Percentiles rank a stretch among this genome's conserved stretches.
Evolutionary conservation across 495 filamentous ascomycete genomes (phyloP).

Genomic region (Xylaria nigripes): DNA sequence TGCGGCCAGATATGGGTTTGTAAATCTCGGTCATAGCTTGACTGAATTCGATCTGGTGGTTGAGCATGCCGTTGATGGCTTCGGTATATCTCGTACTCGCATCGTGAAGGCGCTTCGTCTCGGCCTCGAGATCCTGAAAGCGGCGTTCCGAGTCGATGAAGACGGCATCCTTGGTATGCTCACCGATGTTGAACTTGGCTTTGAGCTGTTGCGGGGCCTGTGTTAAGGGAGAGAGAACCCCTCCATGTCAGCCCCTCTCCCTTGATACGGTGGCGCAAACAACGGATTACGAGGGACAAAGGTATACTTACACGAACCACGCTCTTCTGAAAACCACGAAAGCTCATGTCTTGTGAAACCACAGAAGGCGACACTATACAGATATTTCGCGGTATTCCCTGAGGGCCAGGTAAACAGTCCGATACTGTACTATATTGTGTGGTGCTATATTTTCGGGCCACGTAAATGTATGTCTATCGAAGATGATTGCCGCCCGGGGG

Average conservation of each 20-base stretch:
- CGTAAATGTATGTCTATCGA: not conserved
- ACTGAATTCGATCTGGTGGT: conserved; percentile 97
- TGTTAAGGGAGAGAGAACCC: not conserved
- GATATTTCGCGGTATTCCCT: not conserved
- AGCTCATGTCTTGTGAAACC: conserved; percentile 61
- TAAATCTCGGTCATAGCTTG: conserved; percentile 93
- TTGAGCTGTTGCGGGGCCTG: conserved; percentile 89
- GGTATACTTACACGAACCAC: conserved; percentile 58
- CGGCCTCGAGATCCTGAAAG: conserved; percentile 87
- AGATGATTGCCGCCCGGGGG: not conserved
- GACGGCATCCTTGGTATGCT: conserved; percentile 86
- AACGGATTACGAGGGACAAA: not conserved
- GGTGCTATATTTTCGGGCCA: not conserved
- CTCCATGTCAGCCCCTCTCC: not conserved
- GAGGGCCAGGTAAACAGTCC: not conserved
- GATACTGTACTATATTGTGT: not conserved
- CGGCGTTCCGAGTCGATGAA: conserved; percentile 91
- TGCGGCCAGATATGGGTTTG: conserved; percentile 91
- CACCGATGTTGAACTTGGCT: conserved; percentile 86
- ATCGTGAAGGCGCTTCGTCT: conserved; percentile 94
- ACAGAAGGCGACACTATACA: not conserved
- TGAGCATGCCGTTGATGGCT: conserved; percentile 96
- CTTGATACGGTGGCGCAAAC: not conserved
- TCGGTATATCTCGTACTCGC: conserved; percentile 93
- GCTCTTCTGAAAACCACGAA: conserved; percentile 91